Evolutionary conservation across 1,284 basidiomycete species (phyloP).

Genomic region (Moniliophthora roreri): DNA sequence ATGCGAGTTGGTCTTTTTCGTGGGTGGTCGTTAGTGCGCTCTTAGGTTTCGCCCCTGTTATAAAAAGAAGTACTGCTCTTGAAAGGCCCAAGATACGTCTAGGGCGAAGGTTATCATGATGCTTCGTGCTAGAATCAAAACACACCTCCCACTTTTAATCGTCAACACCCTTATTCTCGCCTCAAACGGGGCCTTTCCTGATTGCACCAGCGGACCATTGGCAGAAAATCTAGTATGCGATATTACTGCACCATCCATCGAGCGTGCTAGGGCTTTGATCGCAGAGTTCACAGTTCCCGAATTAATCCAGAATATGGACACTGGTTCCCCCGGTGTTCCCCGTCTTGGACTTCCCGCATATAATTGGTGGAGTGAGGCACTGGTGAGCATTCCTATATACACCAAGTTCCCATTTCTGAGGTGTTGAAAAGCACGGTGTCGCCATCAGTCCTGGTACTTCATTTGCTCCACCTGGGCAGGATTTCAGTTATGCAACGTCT

Average conservation of each 20-base stretch:
- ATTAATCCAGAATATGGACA: slow-evolving; percentile 49
- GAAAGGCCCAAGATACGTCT: no score
- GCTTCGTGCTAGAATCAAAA: no score
- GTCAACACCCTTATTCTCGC: not conserved
- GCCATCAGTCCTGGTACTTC: slow-evolving; percentile 49
- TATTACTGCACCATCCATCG: slow-evolving; percentile 40
- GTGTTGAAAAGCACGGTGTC: slow-evolving; percentile 45
- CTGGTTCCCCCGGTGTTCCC: slow-evolving; percentile 47
- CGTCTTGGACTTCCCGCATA: slow-evolving; percentile 51
- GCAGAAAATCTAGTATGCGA: slow-evolving; percentile 49
- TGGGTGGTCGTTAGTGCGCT: no score
- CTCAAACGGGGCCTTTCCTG: slow-evolving; percentile 36
- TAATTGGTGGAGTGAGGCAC: slow-evolving; percentile 55
- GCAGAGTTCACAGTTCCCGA: slow-evolving; percentile 48
- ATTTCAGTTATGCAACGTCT: slow-evolving; percentile 56
- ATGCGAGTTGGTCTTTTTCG: no score
- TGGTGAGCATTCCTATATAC: slow-evolving; percentile 29
- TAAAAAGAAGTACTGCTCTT: no score
- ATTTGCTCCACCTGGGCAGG: slow-evolving; percentile 42
- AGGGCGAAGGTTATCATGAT: no score
- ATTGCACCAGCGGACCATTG: slow-evolving; percentile 45
- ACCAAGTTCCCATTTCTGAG: not conserved
- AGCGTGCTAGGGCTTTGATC: slow-evolving; percentile 48
- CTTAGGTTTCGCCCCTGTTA: no score
- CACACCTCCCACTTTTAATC: not conserved